phyloP scores from a whole-genome alignment of 2,329 filamentous ascomycete species.

The Penicillium sp. region DNA sequence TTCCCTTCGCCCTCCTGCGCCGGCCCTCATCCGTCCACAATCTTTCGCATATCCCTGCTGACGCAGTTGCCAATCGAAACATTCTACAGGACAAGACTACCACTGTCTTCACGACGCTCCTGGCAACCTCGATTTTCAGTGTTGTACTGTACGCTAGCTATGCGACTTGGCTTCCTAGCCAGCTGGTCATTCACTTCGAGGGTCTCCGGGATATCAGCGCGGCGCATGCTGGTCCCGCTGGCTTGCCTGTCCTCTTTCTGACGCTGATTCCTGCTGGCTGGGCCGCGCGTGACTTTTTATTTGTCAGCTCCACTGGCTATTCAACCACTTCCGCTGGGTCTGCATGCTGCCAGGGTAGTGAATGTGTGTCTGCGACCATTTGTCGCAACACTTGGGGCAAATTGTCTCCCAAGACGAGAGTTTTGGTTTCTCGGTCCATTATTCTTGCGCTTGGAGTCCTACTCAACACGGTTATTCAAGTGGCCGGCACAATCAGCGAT shows the following conservation, averaged over 20 bases:
- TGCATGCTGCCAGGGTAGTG: conserved; percentile 58
- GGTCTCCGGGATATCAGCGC: conserved; percentile 65
- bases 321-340: conserved; percentile 53
- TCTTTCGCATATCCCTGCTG: conserved; percentile 44
- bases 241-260: conserved; percentile 44
- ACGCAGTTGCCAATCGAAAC: conserved; percentile 58
- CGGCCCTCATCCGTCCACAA: conserved; percentile 64
- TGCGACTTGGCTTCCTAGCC: conserved; percentile 66
- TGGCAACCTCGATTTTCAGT: conserved; percentile 71
- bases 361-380: conserved; percentile 71
- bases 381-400: conserved; percentile 60
- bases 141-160: conserved; percentile 69
- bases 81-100: conserved; percentile 64
- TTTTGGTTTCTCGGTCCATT: conserved; percentile 62
- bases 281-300: conserved; percentile 73
- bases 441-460: conserved; percentile 48
- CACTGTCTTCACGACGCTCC: conserved; percentile 62
- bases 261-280: conserved; percentile 67
- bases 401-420: conserved; percentile 57
- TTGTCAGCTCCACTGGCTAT: conserved; percentile 54
- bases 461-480: conserved; percentile 62
- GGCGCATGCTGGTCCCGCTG: conserved; percentile 63
- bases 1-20: conserved; percentile 75
- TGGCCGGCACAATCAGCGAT: conserved; percentile 65
- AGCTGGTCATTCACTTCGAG: conserved; percentile 74